phyloP scores from a whole-genome alignment of 2,329 filamentous ascomycete species.

The Aureobasidium sp. region DNA sequence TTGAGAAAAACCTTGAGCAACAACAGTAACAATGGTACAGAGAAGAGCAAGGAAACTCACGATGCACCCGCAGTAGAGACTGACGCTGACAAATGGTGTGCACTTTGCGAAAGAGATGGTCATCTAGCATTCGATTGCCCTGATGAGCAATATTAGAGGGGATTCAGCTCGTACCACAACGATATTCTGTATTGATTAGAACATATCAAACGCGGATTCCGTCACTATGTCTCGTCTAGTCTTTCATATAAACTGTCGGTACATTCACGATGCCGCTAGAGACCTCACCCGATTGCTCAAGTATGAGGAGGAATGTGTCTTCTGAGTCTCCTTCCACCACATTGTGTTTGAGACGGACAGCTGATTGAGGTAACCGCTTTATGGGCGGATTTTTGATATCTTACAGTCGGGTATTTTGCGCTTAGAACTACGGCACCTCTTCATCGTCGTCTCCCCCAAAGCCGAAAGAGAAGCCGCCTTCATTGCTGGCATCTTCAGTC shows the following conservation, averaged over 20 bases:
- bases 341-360: not conserved
- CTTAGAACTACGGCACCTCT: constrained; percentile 16
- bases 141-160: constrained; percentile 26
- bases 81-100: constrained; percentile 90
- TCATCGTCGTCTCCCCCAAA: constrained; percentile 44
- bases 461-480: constrained; percentile 51
- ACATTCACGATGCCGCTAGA: not conserved
- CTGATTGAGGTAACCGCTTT: not conserved
- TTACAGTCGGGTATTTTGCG: no score
- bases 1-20: constrained; percentile 11
- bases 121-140: constrained; percentile 62
- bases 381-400: not conserved
- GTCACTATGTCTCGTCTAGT: not conserved
- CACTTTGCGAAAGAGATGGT: constrained; percentile 88
- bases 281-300: not conserved
- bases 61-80: constrained; percentile 20
- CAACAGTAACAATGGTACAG: not conserved
- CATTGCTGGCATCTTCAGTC: constrained; percentile 34
- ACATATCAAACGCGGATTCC: not conserved
- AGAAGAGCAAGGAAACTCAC: not conserved
- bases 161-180: not conserved
- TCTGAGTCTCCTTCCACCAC: not conserved
- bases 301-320: not conserved
- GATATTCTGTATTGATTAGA: not conserved
- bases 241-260: not conserved